phyloP scores from a whole-genome alignment of 2,329 filamentous ascomycete species.

The Pyricularia sp. region DNA sequence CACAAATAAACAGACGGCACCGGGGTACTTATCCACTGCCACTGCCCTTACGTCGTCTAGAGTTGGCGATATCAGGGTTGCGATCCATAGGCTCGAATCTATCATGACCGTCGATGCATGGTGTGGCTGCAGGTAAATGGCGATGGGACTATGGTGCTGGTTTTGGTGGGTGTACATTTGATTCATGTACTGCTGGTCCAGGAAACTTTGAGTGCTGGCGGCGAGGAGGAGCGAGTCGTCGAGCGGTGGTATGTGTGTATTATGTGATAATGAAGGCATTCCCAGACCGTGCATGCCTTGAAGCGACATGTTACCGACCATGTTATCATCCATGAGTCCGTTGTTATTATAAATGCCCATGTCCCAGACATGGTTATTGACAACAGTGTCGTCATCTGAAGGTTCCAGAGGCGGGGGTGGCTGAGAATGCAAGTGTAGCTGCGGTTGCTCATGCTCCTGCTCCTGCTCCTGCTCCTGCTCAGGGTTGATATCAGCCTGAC shows the following conservation, averaged over 20 bases:
- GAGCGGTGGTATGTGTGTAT: slow-evolving; percentile 34
- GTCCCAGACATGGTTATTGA: neutral
- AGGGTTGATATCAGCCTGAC: slow-evolving; percentile 28
- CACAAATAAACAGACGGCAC: slow-evolving; percentile 47
- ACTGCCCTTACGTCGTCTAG: slow-evolving; percentile 54
- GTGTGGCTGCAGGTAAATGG: slow-evolving; percentile 62
- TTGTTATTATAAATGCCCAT: neutral
- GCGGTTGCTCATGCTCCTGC: neutral
- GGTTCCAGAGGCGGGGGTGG: neutral
- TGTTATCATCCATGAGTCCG: neutral
- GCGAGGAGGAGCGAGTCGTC: slow-evolving; percentile 53
- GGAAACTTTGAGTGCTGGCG: slow-evolving; percentile 17
- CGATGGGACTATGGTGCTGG: slow-evolving; percentile 20
- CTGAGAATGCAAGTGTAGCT: neutral
- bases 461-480: slow-evolving; percentile 2
- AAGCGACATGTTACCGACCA: slow-evolving; percentile 10
- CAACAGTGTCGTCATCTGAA: neutral
- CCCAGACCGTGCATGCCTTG: slow-evolving; percentile 7
- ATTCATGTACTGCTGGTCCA: slow-evolving; percentile 9
- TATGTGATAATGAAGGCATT: neutral
- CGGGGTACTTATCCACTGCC: slow-evolving; percentile 51
- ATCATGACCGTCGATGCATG: slow-evolving; percentile 48
- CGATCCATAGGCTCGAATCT: slow-evolving; percentile 53
- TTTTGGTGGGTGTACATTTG: slow-evolving; percentile 6
- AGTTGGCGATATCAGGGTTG: slow-evolving; percentile 43